Evolutionary conservation across 164 flowering plant species (phyloP), one percentile per base, ranked within the genome.

Genomic region (Chimonanthus praecox): DNA sequence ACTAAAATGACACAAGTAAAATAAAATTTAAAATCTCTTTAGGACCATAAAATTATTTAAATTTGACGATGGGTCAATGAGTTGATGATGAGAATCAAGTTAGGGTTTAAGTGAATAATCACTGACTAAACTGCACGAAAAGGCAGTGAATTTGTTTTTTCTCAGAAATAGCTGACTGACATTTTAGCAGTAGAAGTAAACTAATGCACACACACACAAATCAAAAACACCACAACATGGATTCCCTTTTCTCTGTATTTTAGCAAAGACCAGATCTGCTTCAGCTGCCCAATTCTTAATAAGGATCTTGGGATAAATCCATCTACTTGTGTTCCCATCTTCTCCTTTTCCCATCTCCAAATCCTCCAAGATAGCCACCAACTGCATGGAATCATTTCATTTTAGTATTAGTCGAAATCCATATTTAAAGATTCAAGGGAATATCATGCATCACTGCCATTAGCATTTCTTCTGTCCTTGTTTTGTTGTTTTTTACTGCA

Each of bases 311-410:
- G n/a, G 60, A 54, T 72, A 82, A 80, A 70, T 87, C 89, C 89
- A 88, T 78, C 58, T 50, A 73, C 87, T 83, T 83, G 77, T 78
- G 81, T 79, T 76, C 81, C 78, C 76, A 68, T 67, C 64, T 73
- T 73, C 11, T 13, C 68, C 71, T 83, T 76, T 64, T 49, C 62
- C 77, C 74, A 65, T 76, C 73, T 75, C 72, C 73, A 83, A 81
- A 83, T 78, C 84, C 76, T 85, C 88, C 90, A 85, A 88, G 88
- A 66, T 68, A 62, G 69, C 84, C 86, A 83, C 82, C 87, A 80
- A 88, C 85, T 83, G 78, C 71, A 65, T 49, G 80, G 89, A 85
- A 85, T 84, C 86, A 80, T 64, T 70, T 74, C 74, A 77, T 78
- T 86, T 81, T 77, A 85, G 80, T 84, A 85, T 77, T 84, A 49